Percentiles rank a stretch among this genome's conserved stretches.
These are phyloP conservation scores for Xylariaceae sp. DNA, from an alignment of 2,329 filamentous ascomycete species.

Conservation along the genomic window DNA sequence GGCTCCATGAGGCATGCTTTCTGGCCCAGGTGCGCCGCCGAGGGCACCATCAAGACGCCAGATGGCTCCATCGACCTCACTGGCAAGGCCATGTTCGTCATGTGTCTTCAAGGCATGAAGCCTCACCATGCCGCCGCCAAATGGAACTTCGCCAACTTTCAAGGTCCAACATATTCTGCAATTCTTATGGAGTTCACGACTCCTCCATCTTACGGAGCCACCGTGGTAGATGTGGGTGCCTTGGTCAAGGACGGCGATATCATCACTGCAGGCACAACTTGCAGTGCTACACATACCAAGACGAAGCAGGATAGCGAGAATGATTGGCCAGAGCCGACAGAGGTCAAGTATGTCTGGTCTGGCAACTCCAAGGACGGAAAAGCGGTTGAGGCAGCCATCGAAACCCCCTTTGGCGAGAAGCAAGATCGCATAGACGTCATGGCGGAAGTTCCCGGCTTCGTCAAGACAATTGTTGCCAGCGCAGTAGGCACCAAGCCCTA, in stretches of 20 bases:
- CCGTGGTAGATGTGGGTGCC: conserved; percentile 76
- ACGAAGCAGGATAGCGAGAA: conserved; percentile 70
- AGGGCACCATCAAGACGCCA: conserved; percentile 80
- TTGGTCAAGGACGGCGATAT: conserved; percentile 79
- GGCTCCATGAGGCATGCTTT: conserved; percentile 88
- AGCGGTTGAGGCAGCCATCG: conserved; percentile 63
- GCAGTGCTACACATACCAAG: conserved; percentile 65
- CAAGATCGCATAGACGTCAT: conserved; percentile 90
- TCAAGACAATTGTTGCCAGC: conserved; percentile 87
- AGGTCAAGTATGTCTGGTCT: conserved; percentile 71
- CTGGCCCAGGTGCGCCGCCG: conserved; percentile 81
- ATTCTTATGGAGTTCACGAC: conserved; percentile 96
- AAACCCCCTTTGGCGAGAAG: conserved; percentile 63
- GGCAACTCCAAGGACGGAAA: conserved; percentile 76
- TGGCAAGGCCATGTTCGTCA: conserved; percentile 73
- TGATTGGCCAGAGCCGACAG: conserved; percentile 83
- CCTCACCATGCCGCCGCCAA: conserved; percentile 88
- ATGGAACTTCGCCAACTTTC: conserved; percentile 94
- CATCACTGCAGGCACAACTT: conserved; percentile 64
- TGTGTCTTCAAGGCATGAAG: conserved; percentile 97
- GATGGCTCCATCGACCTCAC: conserved; percentile 78
- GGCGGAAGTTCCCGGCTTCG: conserved; percentile 91
- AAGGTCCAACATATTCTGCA: conserved; percentile 80
- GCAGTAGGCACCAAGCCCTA: conserved; percentile 93
- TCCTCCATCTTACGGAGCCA: conserved; percentile 85